Conservation (phyloP, 805 yeast species). For the Pichia paraexigua region DNA sequence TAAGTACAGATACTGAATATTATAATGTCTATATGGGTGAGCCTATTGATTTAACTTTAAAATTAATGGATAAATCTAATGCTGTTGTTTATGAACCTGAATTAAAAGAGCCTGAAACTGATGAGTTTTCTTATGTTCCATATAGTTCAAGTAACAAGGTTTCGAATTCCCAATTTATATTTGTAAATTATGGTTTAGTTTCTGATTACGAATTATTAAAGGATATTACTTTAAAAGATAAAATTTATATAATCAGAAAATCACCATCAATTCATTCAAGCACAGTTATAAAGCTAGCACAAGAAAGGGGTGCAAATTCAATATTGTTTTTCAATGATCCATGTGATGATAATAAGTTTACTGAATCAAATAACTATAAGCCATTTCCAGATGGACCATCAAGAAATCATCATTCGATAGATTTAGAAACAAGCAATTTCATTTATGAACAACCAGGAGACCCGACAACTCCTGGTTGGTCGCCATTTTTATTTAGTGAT, state of each 20-base stretch:
- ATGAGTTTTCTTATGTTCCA: conserved; percentile 41
- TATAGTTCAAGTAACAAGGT: conserved; percentile 61
- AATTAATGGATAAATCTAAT: conserved; percentile 29
- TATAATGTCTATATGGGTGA: conserved; percentile 50
- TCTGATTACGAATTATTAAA: conserved; percentile 44
- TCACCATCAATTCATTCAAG: conserved; percentile 42
- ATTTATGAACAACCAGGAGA: conserved; percentile 63
- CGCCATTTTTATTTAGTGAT: conserved; percentile 37
- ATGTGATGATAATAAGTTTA: conserved; percentile 50
- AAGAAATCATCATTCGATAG: conserved; percentile 51
- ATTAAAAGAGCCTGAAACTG: conserved; percentile 35
- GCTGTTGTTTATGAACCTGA: conserved; percentile 38
- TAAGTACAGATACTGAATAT: conserved; percentile 41
- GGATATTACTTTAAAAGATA: conserved; percentile 41
- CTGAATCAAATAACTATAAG: conserved; percentile 45
- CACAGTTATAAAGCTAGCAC: conserved; percentile 53
- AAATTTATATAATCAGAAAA: conserved; percentile 51
- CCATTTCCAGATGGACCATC: conserved; percentile 62
- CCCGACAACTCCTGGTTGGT: conserved; percentile 70
- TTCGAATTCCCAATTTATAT: conserved; percentile 44
- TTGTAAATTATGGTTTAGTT: conserved; percentile 50
- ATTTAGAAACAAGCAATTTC: conserved; percentile 53
- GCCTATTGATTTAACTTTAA: conserved; percentile 40
- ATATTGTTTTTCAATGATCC: conserved; percentile 52
- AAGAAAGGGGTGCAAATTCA: conserved; percentile 53